Conservation (phyloP, 345 rosid species). For the Murraya paniculata region DNA sequence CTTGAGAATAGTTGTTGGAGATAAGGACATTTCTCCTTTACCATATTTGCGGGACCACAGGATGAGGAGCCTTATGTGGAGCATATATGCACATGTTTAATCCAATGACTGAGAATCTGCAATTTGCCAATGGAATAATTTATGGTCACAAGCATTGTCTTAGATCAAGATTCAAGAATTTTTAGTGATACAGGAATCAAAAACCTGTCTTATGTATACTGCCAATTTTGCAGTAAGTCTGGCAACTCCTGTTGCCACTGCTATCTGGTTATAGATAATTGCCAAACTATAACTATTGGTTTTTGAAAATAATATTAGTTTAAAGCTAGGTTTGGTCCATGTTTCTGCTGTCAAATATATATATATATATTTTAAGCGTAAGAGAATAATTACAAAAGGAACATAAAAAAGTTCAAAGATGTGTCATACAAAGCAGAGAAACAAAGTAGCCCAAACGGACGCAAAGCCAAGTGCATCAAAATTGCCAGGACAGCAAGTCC, state of each 20-base stretch:
- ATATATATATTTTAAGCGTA: neutral
- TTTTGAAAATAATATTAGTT: neutral
- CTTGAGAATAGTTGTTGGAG: conserved; percentile 17
- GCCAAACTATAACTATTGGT: neutral
- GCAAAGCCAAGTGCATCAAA: neutral
- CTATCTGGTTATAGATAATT: neutral
- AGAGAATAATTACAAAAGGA: neutral
- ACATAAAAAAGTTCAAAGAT: neutral
- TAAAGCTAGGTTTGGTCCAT: neutral
- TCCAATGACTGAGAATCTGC: conserved; percentile 9
- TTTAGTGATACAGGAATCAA: neutral
- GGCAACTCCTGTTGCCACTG: neutral
- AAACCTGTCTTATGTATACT: neutral
- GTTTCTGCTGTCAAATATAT: neutral
- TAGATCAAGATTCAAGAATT: neutral
- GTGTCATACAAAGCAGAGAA: neutral
- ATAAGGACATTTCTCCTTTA: neutral
- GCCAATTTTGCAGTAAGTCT: neutral
- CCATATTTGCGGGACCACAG: conserved; percentile 17
- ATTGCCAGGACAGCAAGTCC: neutral
- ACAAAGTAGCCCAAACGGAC: neutral
- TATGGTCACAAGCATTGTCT: neutral
- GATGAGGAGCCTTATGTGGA: neutral
- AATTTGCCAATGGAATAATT: neutral
- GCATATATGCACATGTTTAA: neutral